Evolutionary conservation across 2,329 filamentous ascomycete species (phyloP), one percentile per base, ranked within the genome.

Genomic region (Clonostachys solani): DNA sequence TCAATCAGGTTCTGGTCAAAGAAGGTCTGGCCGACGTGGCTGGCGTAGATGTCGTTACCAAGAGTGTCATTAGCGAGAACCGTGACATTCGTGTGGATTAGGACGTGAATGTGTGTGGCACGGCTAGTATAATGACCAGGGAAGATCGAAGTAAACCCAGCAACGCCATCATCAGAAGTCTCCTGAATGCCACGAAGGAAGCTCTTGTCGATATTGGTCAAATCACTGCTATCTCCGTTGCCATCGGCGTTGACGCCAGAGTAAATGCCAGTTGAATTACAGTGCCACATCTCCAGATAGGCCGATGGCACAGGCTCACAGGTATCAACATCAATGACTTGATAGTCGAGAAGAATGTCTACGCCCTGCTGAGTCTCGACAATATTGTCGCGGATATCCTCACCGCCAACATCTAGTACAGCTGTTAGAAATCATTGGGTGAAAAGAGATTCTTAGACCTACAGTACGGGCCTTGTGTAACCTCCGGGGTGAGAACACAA

Each of bases 21-120:
- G 67, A 82, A 86, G 47, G 82, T 62, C 60, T 86, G 81, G n/a
- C 82, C 81, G 29, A 85, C 73, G 60, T 85, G 80, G 9, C 78
- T 75, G 47, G 79, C 72, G 34, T 63, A 63, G 42, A 60, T 60
- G 1, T 63, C 57, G 33, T 58, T 60, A 16, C 61, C 59, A 5
- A 69, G 59, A 1, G 66, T 68, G 34, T 59, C 52, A 52, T 69
- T 69, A 33, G 54, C 42, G n/a, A 59, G 52, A 5, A 61, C 49
- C 10, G 62, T 63, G 5, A 63, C 62, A 44, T 66, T 66, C 42
- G 61, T 54, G 50, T 69, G 60, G 69, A 71, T 59, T 43, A 67
- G 53, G 35, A 67, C 45, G 50, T 79, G 76, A 13, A 74, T 73
- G 53, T 80, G 76, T 3, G 64, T 72, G 5, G 74, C 64, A 3